A percentile compares a stretch with the other conserved stretches of the same genome.
Evolutionary conservation across 257 asterid genomes (phyloP).

Genomic region (Sherardia arvensis): DNA sequence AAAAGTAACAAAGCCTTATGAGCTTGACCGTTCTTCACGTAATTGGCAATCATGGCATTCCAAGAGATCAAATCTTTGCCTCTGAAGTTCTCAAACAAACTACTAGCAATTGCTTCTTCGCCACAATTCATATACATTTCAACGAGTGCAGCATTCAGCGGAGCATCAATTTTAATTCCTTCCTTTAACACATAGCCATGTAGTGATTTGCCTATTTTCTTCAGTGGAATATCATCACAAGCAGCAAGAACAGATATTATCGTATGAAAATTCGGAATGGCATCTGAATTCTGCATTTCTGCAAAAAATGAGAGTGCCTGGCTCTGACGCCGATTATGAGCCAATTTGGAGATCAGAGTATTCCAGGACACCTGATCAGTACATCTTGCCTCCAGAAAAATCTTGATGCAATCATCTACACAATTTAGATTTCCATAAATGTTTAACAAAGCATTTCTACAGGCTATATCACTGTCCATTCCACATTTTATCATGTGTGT

Average conservation of each 20-base stretch:
- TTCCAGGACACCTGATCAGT: constrained; percentile 21
- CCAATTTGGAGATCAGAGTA: constrained; percentile 11
- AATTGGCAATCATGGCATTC: constrained; percentile 30
- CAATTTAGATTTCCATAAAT: constrained; percentile 13
- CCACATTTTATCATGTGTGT: constrained; percentile 23
- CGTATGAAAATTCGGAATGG: constrained; percentile 17
- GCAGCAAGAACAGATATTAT: constrained; percentile 21
- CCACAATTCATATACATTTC: constrained; percentile 29
- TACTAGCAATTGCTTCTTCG: constrained; percentile 14
- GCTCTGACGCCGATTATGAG: constrained; percentile 7
- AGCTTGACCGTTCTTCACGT: constrained; percentile 13
- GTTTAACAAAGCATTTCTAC: constrained; percentile 14
- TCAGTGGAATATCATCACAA: constrained; percentile 13
- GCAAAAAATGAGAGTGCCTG: constrained; percentile 14
- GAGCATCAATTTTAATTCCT: constrained; percentile 13
- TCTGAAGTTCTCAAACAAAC: constrained; percentile 22
- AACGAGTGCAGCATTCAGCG: constrained; percentile 20
- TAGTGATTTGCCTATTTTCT: constrained; percentile 15
- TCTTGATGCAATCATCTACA: constrained; percentile 14
- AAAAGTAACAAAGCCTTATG: constrained; percentile 22
- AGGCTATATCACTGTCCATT: constrained; percentile 2
- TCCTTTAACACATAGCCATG: constrained; percentile 23
- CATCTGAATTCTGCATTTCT: constrained; percentile 15
- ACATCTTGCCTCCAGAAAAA: constrained; percentile 9
- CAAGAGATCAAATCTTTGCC: constrained; percentile 25